Evolutionary conservation across 306 rosid genomes (phyloP).

Genomic region (Castanea crenata): DNA sequence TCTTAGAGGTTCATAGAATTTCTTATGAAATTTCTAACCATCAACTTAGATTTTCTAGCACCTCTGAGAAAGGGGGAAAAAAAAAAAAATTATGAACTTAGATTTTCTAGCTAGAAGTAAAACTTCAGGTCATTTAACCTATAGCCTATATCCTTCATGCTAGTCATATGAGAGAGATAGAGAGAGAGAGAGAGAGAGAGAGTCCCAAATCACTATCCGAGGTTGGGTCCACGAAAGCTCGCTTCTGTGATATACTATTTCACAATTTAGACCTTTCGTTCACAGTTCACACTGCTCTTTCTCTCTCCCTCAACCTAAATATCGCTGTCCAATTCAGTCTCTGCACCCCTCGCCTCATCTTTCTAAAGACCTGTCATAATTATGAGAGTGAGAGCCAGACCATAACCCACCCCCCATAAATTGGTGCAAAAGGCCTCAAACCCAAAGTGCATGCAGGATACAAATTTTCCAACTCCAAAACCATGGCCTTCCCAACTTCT

Average conservation of each 20-base stretch:
- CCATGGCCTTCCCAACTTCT: constrained; percentile 70
- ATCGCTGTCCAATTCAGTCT: constrained; percentile 65
- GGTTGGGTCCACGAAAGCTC: constrained; percentile 44
- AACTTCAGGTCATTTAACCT: not conserved
- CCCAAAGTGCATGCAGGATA: constrained; percentile 30
- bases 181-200: constrained; percentile 1
- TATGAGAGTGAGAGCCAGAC: constrained; percentile 95
- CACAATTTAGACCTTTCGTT: constrained; percentile 26
- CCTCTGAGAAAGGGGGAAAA: too few species aligned
- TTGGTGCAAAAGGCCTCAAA: constrained; percentile 13
- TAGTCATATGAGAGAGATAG: constrained; percentile 8
- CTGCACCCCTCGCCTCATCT: constrained; percentile 59
- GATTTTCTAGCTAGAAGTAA: not conserved
- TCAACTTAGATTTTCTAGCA: not conserved
- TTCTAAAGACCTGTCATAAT: constrained; percentile 61
- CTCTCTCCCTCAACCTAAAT: constrained; percentile 55
- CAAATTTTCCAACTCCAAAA: not conserved
- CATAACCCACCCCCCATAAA: constrained; percentile 29
- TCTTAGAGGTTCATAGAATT: too few species aligned
- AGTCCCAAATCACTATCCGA: not conserved
- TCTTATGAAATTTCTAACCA: too few species aligned
- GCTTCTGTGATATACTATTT: constrained; percentile 29
- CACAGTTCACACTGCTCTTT: constrained; percentile 20
- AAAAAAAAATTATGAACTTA: too few species aligned
- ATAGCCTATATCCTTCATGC: not conserved